phyloP scores from a whole-genome alignment of 2,329 filamentous ascomycete species.

The Trichoderma aggressivum region DNA sequence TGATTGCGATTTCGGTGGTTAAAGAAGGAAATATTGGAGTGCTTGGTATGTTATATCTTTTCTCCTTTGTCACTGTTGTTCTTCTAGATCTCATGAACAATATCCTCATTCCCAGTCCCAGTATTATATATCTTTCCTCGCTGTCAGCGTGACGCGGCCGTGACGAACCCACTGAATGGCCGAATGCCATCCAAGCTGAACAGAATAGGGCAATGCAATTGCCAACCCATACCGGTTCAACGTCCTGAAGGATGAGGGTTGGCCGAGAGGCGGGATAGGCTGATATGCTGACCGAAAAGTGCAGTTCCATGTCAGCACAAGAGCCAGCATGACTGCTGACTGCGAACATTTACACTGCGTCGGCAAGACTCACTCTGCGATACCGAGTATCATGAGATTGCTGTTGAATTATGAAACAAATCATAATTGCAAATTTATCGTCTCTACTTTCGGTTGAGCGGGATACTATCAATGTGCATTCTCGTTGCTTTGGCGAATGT shows the following conservation, averaged over 20 bases:
- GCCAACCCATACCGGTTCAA: neutral
- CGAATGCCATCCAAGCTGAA: neutral
- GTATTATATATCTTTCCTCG: slow-evolving; percentile 5
- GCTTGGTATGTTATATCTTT: neutral
- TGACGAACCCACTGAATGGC: neutral
- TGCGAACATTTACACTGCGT: slow-evolving; percentile 9
- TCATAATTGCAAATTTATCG: neutral
- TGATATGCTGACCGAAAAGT: slow-evolving; percentile 13
- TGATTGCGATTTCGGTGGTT: neutral
- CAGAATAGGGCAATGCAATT: neutral
- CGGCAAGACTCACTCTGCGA: neutral
- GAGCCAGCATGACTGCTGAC: slow-evolving; percentile 13
- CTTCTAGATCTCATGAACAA: neutral
- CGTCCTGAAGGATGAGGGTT: slow-evolving; percentile 10
- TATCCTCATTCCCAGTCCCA: neutral
- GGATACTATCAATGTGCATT: neutral
- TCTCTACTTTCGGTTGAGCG: neutral
- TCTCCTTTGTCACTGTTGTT: neutral
- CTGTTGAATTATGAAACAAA: neutral
- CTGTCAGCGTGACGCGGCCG: slow-evolving; percentile 14
- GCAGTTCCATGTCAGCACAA: slow-evolving; percentile 7
- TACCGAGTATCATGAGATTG: neutral
- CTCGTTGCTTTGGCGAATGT: neutral
- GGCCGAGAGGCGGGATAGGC: slow-evolving; percentile 4
- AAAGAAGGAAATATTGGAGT: no score